These are phyloP conservation scores for Tylopilus plumbeoviolaceoides DNA, from an alignment of 768 basidiomycete species.

Conservation along the genomic window DNA sequence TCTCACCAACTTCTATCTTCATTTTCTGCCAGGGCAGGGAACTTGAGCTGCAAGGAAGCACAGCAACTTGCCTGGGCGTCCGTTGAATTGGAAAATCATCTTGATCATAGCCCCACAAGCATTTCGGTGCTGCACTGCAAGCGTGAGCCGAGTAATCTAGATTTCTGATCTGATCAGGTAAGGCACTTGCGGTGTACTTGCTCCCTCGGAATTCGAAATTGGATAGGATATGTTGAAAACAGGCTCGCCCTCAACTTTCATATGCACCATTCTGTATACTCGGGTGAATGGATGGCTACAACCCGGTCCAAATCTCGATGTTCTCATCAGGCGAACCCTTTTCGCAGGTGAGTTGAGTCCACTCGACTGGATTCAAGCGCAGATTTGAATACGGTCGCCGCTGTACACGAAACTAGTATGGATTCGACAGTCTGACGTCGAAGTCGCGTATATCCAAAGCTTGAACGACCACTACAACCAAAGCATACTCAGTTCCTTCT, in stretches of 20 bases:
- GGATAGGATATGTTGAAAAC: background rate
- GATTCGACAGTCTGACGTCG: no score
- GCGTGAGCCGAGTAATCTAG: background rate
- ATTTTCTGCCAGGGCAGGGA: no score
- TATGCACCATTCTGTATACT: no score
- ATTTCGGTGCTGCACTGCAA: background rate
- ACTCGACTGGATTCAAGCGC: no score
- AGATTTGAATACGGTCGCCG: no score
- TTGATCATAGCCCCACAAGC: background rate
- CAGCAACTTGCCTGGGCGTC: background rate
- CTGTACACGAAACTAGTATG: no score
- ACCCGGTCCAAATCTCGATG: background rate
- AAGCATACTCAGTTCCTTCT: conserved; percentile 11
- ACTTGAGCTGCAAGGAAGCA: background rate
- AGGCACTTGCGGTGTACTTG: background rate
- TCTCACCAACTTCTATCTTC: no score
- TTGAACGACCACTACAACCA: conserved; percentile 18
- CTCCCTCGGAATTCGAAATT: background rate
- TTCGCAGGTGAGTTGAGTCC: background rate
- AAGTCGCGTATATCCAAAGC: no score
- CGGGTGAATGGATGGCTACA: background rate
- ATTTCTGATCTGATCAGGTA: background rate
- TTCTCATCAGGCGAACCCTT: background rate
- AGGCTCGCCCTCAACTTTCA: background rate
- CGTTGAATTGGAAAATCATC: background rate